Evolutionary conservation across 805 yeast genomes (phyloP).

Genomic region (Yamadazyma tumulicola): DNA sequence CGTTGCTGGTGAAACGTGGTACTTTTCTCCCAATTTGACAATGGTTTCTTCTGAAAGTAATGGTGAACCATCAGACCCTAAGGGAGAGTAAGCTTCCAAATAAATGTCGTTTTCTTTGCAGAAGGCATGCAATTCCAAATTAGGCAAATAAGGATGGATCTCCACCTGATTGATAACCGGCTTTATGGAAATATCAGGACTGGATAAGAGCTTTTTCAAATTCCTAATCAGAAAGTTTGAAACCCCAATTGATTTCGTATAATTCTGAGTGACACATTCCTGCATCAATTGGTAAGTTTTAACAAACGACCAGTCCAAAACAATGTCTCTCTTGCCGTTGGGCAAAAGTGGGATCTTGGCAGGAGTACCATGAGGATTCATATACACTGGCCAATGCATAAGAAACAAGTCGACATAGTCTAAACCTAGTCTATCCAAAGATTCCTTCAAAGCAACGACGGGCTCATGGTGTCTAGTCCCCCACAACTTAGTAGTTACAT

Average conservation of each 20-base stretch:
- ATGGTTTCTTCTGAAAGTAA: slow-evolving; percentile 45
- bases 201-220: slow-evolving; percentile 29
- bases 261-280: slow-evolving; percentile 46
- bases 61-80: slow-evolving; percentile 58
- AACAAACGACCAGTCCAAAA: slow-evolving; percentile 37
- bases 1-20: slow-evolving; percentile 45
- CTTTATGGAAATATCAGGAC: slow-evolving; percentile 28
- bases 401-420: slow-evolving; percentile 78
- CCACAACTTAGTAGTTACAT: slow-evolving; percentile 72
- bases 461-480: slow-evolving; percentile 51
- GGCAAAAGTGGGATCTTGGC: slow-evolving; percentile 29
- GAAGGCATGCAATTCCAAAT: slow-evolving; percentile 52
- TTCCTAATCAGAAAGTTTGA: slow-evolving; percentile 60
- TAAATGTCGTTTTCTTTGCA: slow-evolving; percentile 53
- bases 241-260: slow-evolving; percentile 68
- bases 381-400: slow-evolving; percentile 72
- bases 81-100: slow-evolving; percentile 78
- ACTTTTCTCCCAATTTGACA: slow-evolving; percentile 41
- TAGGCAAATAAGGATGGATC: slow-evolving; percentile 51
- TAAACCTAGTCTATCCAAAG: slow-evolving; percentile 59
- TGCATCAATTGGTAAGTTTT: slow-evolving; percentile 59
- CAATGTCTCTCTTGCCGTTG: slow-evolving; percentile 32
- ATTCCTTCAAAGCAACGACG: slow-evolving; percentile 49
- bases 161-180: slow-evolving; percentile 36
- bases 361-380: slow-evolving; percentile 38